Conservation (phyloP, 805 yeast species). For the Nakazawaea holstii region DNA sequence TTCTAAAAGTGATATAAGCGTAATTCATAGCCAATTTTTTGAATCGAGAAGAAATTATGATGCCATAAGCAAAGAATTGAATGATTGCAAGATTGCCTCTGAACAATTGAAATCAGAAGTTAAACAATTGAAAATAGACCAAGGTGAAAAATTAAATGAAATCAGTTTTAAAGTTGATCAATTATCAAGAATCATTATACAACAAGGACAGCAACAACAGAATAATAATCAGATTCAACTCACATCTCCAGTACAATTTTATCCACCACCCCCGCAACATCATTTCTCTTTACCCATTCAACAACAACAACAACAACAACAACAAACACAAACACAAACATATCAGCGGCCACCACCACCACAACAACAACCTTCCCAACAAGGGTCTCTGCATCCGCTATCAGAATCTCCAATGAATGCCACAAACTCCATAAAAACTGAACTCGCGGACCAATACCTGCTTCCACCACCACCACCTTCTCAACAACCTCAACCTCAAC, state of each 20-base stretch:
- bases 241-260: constrained; percentile 11
- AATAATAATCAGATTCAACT: neutral
- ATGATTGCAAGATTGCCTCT: neutral
- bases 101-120: constrained; percentile 6
- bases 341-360: constrained; percentile 11
- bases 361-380: constrained; percentile 4
- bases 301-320: constrained; percentile 9
- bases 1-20: neutral
- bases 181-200: constrained; percentile 2
- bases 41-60: constrained; percentile 4
- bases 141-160: neutral
- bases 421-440: neutral
- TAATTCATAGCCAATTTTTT: neutral
- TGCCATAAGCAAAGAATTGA: neutral
- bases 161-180: constrained; percentile 7
- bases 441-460: neutral
- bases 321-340: constrained; percentile 11
- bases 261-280: constrained; percentile 14
- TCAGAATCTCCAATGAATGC: neutral
- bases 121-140: neutral
- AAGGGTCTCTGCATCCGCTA: neutral
- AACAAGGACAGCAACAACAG: constrained; percentile 1
- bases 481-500: neutral
- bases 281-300: constrained; percentile 5
- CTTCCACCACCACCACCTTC: neutral